Base-by-base conservation (phyloP, 176 grass and related monocot species). In the Ensete ventricosum region DNA sequence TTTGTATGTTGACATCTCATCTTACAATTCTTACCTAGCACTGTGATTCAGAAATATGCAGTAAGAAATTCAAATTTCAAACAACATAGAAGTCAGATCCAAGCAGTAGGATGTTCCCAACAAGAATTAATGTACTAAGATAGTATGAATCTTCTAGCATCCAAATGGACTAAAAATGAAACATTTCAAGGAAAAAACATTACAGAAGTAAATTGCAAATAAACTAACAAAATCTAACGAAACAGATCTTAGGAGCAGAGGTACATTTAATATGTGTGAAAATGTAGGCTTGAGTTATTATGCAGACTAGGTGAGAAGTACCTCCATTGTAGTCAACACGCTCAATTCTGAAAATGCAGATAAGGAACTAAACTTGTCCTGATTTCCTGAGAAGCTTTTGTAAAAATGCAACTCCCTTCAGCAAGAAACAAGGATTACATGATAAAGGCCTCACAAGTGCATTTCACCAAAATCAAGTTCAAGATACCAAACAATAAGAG, bases 311-410 rank as follows among this genome's bases (percentile, higher is more conserved):
- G 9, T 26, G 21, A 65, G 26, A 13, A 27, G 23, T 65, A 65
- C 63, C 63, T 65, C 63, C 21, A 13, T 29, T 4, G 24, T 5
- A 27, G 26, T 20, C 21, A 65, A 65, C 24, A 65, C 11, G 63
- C 63, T 27, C 63, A 65, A 26, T 65, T 25, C 63, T 65, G 63
- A 65, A 65, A 12, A 65, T 26, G 63, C 17, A 64, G 62, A 65
- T 65, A 65, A 43, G 24, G 22, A 65, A 65, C 1, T 29, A 26
- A 65, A 26, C 63, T 65, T 64, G 8, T 26, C 9, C 9, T 60
- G 22, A 65, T 65, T 26, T 12, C 10, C 9, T 65, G 63, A 65
- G 26, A 65, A 65, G 63, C 22, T 65, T 23, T 65, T 65, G 63
- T 65, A 21, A 65, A 65, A 65, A 27, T 65, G 63, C 63, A 65